phyloP scores from a whole-genome alignment of 352 stramenopile genomes.

The Phytophthora idaei region DNA sequence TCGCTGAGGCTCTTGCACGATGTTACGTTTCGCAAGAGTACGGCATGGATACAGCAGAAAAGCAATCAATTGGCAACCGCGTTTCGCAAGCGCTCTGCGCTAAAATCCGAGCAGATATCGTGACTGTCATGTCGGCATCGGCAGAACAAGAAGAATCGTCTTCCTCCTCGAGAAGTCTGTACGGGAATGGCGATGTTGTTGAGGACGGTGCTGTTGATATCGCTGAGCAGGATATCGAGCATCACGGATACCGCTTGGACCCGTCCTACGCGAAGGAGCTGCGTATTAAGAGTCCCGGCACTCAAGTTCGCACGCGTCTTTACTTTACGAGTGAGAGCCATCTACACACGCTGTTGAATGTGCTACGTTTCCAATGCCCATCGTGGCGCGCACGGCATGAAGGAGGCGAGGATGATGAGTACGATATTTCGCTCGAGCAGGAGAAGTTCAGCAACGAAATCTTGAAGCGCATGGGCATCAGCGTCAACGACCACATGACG shows the following conservation, averaged over 20 bases:
- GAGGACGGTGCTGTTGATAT: constrained; percentile 33
- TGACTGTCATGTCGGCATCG: constrained; percentile 77
- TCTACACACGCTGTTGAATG: constrained; percentile 98
- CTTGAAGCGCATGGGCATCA: constrained; percentile 86
- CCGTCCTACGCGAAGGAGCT: constrained; percentile 91
- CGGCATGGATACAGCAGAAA: constrained; percentile 92
- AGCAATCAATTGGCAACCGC: constrained; percentile 95
- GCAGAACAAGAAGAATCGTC: constrained; percentile 37
- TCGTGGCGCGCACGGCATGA: constrained; percentile 71
- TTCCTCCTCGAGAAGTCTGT: constrained; percentile 31
- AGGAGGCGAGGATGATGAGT: constrained; percentile 63
- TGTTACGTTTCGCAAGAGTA: constrained; percentile 98
- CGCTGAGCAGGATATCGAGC: constrained; percentile 73
- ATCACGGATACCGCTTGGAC: constrained; percentile 90
- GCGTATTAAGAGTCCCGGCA: constrained; percentile 93
- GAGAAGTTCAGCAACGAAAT: constrained; percentile 88
- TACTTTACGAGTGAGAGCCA: constrained; percentile 99
- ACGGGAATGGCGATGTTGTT: constrained; percentile 26
- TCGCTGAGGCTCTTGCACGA: constrained; percentile 95
- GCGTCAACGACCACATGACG: constrained; percentile 76
- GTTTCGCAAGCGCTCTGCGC: constrained; percentile 97
- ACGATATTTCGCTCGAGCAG: constrained; percentile 78
- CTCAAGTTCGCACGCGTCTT: constrained; percentile 94
- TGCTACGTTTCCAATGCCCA: constrained; percentile 92
- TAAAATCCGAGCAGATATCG: constrained; percentile 96